phyloP scores from a whole-genome alignment of 805 yeast species.

The Candida ulmi region DNA sequence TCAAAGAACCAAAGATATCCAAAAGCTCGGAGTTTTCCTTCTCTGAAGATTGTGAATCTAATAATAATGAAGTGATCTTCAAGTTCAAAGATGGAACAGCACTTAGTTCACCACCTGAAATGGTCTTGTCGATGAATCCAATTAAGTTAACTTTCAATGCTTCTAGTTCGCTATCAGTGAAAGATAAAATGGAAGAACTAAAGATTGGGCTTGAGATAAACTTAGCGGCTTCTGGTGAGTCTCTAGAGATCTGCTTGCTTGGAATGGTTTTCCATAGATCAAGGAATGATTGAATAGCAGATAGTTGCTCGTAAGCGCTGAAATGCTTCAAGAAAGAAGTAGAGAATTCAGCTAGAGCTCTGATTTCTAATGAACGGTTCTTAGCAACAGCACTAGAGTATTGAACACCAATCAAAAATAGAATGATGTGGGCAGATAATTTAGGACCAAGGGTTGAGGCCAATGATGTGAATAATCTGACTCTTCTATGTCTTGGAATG shows the following conservation, averaged over 20 bases:
- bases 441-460: slow-evolving; percentile 68
- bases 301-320: slow-evolving; percentile 59
- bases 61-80: slow-evolving; percentile 45
- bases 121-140: slow-evolving; percentile 45
- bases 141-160: slow-evolving; percentile 46
- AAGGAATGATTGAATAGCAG: slow-evolving; percentile 45
- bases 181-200: slow-evolving; percentile 52
- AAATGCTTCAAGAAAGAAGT: slow-evolving; percentile 66
- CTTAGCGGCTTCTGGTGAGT: slow-evolving; percentile 21
- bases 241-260: slow-evolving; percentile 15
- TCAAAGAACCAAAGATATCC: slow-evolving; percentile 15
- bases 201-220: slow-evolving; percentile 53
- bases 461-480: slow-evolving; percentile 72
- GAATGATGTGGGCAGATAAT: slow-evolving; percentile 60
- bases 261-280: slow-evolving; percentile 46
- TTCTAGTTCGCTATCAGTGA: slow-evolving; percentile 42
- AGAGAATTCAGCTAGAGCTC: slow-evolving; percentile 65
- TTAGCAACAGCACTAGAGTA: slow-evolving; percentile 49
- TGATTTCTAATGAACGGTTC: slow-evolving; percentile 61
- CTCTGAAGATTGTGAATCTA: slow-evolving; percentile 30
- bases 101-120: slow-evolving; percentile 28
- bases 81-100: slow-evolving; percentile 45
- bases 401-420: slow-evolving; percentile 79
- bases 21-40: slow-evolving; percentile 7
- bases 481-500: slow-evolving; percentile 95